Base-by-base conservation (phyloP, 768 basidiomycete species). In the Mycena capillaripes region DNA sequence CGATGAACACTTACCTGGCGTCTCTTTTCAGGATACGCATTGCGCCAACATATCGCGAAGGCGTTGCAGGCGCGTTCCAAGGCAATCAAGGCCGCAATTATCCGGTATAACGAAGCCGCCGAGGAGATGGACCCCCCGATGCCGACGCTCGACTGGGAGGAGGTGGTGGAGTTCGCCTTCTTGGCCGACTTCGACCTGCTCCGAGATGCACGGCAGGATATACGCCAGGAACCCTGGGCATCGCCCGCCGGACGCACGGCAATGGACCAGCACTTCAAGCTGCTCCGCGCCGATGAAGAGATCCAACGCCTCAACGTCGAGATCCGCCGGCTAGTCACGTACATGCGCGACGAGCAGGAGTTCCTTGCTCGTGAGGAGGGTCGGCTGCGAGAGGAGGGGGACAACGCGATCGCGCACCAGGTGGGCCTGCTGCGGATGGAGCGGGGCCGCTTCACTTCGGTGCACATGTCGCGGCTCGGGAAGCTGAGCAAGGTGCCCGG, bases 131-230 rank as follows among this genome's bases (percentile, higher is more conserved):
- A 60, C 27, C 55, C 55, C 9, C 55, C 30, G 52, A 32, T 4
- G 75, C 70, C 17, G 64, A 29, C 56, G 4, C 68, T 78, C 1
- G 7, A 57, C 17, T 79, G 78, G 76, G 73, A 81, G 19, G 71
- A 79, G 19, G 76, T 81, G 2, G 72, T 79, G 1, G 70, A 76
- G 71, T 42, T 25, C n/a, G 36, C 48, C 23, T 50, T 50, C 48
- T 23, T 50, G 9, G n/a, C 36, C 5, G 27, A 78, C 36, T 78
- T 77, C 46, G 72, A 78, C 71, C 44, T 76, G 27, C 70, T 75
- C 6, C 64, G 62, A 3, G 76, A 74, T 10, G 62, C 25, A 16
- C 19, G 60, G 14, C 56, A 64, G 4, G 72, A 77, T 44, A 69
- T 76, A 9, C 56, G 68, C 19, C 34, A 58, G 30, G 42, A 67